Base-by-base conservation (phyloP, 2,329 filamentous ascomycete genomes). In the Colletotrichum somersetense region DNA sequence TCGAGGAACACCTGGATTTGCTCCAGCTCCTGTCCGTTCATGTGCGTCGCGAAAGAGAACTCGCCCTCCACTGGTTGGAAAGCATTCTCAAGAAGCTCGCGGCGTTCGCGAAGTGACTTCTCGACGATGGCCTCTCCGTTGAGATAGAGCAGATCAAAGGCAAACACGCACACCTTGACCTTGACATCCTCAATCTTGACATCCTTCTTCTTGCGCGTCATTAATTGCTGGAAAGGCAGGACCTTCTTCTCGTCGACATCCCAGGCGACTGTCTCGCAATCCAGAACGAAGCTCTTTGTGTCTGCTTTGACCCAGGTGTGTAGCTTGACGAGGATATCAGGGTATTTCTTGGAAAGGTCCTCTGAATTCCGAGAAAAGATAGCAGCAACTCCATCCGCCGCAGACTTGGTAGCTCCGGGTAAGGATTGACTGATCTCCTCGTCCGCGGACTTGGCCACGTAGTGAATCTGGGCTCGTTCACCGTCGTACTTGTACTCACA, bases 401-500 rank as follows among this genome's bases (percentile, higher is more conserved):
- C 84, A 73, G 94, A 92, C 74, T 91, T 91, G 52, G 91, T 87
- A 10, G 89, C 89, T 7, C 89, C 83, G 14, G 86, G 84, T 0
- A 88, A 84, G 46, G 89, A 86, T 58, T 92, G 88, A 69, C 89
- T 88, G 75, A 94, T 92, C 66, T 94, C 87, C 71, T 92, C 85
- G 2, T 90, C 85, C 12, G 93, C 89, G 73, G 96, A 93, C 74
- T 94, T 93, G 5, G 95, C 92, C 42, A 98, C 94, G 76, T 97
- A 99, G 80, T 99, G 96, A 62, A 99, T 98, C 80, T 99, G 96
- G n/a, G 96, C 96, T 79, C 96, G 89, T 82, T 99, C 96, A 61
- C 96, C 96, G 77, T 99, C 96, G 79, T 99, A 99, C 82, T 99
- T 99, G 87, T 97, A 99, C 81, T 99, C 96, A 83, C 96, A 99